These are phyloP conservation scores for Trametes villosa DNA, from an alignment of 768 basidiomycete genomes.

Conservation along the genomic window DNA sequence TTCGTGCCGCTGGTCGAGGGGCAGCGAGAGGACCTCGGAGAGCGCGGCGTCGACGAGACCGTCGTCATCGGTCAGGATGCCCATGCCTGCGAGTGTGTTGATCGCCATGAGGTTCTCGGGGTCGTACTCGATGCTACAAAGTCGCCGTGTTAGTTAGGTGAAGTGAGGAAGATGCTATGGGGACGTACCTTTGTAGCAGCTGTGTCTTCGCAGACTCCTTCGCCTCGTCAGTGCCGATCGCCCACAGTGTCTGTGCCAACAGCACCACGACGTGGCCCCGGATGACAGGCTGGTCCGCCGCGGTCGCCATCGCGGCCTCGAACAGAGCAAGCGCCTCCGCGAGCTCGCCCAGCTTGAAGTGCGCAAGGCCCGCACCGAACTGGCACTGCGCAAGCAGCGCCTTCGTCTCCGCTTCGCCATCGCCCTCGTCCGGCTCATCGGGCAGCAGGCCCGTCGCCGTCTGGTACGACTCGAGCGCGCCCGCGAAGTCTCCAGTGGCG, in stretches of 20 bases:
- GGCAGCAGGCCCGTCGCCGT: conserved; percentile 71
- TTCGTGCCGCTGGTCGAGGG: conserved; percentile 62
- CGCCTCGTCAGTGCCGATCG: conserved; percentile 73
- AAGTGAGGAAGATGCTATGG: conserved; percentile 2
- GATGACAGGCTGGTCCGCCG: conserved; percentile 50
- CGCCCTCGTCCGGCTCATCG: conserved; percentile 41
- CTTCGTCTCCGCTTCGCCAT: conserved; percentile 32
- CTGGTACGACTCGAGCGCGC: conserved; percentile 71
- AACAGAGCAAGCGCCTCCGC: conserved; percentile 67
- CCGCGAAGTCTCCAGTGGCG: conserved; percentile 58
- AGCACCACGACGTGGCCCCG: conserved; percentile 74
- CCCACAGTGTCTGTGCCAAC: conserved; percentile 89
- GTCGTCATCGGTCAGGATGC: conserved; percentile 78
- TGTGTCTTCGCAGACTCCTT: conserved; percentile 77
- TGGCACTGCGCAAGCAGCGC: conserved; percentile 63
- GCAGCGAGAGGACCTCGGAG: conserved; percentile 74
- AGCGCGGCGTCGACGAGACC: conserved; percentile 84
- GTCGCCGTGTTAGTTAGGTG: not conserved
- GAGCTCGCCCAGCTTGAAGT: conserved; percentile 65
- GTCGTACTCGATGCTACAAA: conserved; percentile 70
- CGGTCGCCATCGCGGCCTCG: conserved; percentile 65
- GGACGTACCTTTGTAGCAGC: conserved; percentile 78
- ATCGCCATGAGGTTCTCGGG: conserved; percentile 82
- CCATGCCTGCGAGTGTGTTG: conserved; percentile 87
- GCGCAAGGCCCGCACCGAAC: conserved; percentile 74